Base-by-base conservation (phyloP, 768 basidiomycete species). In the Termitomyces titanicus region DNA sequence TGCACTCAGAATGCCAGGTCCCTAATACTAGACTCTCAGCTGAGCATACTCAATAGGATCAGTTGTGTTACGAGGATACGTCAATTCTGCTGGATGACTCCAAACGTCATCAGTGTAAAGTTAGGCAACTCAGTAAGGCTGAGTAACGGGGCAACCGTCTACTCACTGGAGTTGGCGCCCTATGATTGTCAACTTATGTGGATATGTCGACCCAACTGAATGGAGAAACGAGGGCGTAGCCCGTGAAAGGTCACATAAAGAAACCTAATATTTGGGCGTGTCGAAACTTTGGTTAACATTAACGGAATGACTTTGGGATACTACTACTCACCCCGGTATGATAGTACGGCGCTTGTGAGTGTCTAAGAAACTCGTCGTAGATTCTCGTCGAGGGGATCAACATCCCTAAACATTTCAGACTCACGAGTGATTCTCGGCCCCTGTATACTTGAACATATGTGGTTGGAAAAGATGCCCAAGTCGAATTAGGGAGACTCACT, bases 231-330 rank as follows among this genome's bases (percentile, higher is more conserved):
- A 27, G 58, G 58, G 18, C 54, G 51, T 25, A 59, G n/a, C 33
- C 54, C 51, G 22, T 47, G 46, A 24, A 57, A 52, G 25, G 58
- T 59, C 27, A 59, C 58, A 33, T 60, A 60, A 9, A 60, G 55
- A 42, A 60, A 53, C 7, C 55, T 60, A n/a, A n/a, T n/a, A 15
- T 15, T 20, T 31, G 24, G 13, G 12, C 13, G 25, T 37, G 18
- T 46, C 9, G 8, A 35, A 0, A 39, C 25, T 31, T 12, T 11
- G 3, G 13, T 38, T 35, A 27, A 12, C 17, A 38, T 24, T 48
- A 7, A 22, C 34, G 22, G 3, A 35, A 25, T 1, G 8, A 13
- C 33, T 15, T 38, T 9, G 5, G 1, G 15, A 27, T 18, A 9
- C 22, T 4, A 1, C 10, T 18, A 42, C 46, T 53, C 42, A 51